Evolutionary conservation across 1,139 yeast genomes (phyloP), one percentile per base, ranked within the genome.

Genomic region (Wickerhamiella infanticola): DNA sequence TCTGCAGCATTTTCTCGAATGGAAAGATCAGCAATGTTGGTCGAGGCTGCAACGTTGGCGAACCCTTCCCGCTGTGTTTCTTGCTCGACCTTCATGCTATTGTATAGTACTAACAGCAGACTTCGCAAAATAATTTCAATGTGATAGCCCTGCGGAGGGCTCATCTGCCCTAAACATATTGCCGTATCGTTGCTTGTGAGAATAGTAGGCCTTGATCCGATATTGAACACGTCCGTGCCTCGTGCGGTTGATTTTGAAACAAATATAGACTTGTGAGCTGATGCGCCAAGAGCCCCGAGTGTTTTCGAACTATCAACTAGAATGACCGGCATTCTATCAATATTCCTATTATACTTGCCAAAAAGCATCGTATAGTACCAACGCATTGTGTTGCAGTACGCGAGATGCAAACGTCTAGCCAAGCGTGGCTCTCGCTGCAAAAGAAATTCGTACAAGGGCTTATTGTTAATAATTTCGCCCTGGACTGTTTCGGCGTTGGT

Each of bases 361-460:
- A 90, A 88, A 53, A 82, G 74, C 46, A 81, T 73, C 49, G 72
- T 70, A 60, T 90, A 90, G 64, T 90, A 90, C 98, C 98, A 90
- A 56, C 74, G 70, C 85, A 88, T 86, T 2, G 97, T 88, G 57
- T 77, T 79, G 9, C 79, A 66, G 59, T 90, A 90, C 0, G 96
- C 97, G 55, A 74, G 72, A 49, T 77, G 73, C 40, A 90, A 69
- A 55, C 85, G 94, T n/a, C 66, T 59, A 0, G 94, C 88, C 46
- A 90, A 64, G n/a, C 76, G 71, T 3, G 72, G 69, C 50, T 82
- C 75, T 44, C 75, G 74, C 3, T 62, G 54, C 5, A 66, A 61
- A 36, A 90, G 61, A 52, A 82, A 86, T 3, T 64, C 64, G 55
- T 65, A 82, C 1, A 77, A 68, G 44, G 80, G 85, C 50, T 74